Evolutionary conservation across 2,329 filamentous ascomycete species (phyloP), one percentile per base, ranked within the genome.

Genomic region (Penicillium sp.): DNA sequence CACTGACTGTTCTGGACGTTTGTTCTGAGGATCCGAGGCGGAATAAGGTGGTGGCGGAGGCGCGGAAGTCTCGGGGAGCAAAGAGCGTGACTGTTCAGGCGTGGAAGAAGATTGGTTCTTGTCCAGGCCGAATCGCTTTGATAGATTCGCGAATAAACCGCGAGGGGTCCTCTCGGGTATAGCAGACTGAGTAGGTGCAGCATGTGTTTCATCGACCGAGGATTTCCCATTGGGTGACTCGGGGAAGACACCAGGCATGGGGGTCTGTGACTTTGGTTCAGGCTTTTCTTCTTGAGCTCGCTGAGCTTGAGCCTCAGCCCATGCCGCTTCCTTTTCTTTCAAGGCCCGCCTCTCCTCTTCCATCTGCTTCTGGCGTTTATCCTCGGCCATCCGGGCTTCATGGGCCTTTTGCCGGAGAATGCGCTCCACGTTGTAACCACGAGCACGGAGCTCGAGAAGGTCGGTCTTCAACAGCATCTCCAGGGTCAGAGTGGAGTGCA

Each of bases 401-500:
- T 91, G 91, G 22, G 91, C 92, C 79, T 96, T 96, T 58, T 90
- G 90, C 40, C 92, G 88, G 24, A 99, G 83, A 65, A 99, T 98
- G 54, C 95, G 90, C 72, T 97, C 92, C 42, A 99, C 95, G 68
- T 99, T 98, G 82, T 97, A 98, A 1, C 95, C 95, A 66, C 95
- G 92, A 63, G 89, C 88, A 70, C 92, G 89, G 44, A 99, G 81
- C 56, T 93, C 89, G 51, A 91, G 86, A 26, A 99, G 83, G 69
- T 94, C 92, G 9, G 95, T 88, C 61, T 91, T 94, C 40, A 99
- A 81, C 65, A 99, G 90, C 57, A 92, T 93, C 78, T 98, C 95
- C 59, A 99, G 88, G 58, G 95, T 94, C 59, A 97, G 85, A 58
- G 92, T 92, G 2, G 94, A 93, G 73, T 96, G 91, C 71, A 96